These are phyloP conservation scores for Candida wancherniae DNA, from an alignment of 805 yeast species.

Conservation along the genomic window DNA sequence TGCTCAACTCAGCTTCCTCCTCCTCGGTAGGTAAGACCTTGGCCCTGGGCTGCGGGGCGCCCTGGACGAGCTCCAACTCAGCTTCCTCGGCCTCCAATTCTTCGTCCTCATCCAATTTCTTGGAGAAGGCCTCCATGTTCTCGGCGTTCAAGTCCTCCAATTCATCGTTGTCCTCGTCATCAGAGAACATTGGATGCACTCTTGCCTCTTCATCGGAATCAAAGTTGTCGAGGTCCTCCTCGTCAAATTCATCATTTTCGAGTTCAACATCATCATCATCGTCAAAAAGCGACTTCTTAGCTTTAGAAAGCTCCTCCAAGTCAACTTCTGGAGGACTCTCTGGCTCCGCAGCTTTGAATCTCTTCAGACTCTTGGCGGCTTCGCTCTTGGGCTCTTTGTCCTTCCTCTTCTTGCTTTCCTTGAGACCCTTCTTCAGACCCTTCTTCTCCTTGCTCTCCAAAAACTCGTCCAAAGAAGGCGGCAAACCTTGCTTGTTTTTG, in stretches of 20 bases:
- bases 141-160: slow-evolving; percentile 70
- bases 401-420: slow-evolving; percentile 22
- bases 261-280: slow-evolving; percentile 59
- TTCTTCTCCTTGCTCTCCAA: slow-evolving; percentile 37
- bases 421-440: slow-evolving; percentile 24
- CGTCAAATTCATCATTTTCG: slow-evolving; percentile 43
- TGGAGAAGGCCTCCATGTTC: slow-evolving; percentile 77
- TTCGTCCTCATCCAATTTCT: slow-evolving; percentile 58
- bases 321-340: slow-evolving; percentile 60
- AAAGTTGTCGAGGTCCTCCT: slow-evolving; percentile 17
- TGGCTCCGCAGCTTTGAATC: slow-evolving; percentile 15
- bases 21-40: slow-evolving; percentile 66
- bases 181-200: slow-evolving; percentile 75
- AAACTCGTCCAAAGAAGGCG: slow-evolving; percentile 85
- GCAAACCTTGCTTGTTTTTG: slow-evolving; percentile 87
- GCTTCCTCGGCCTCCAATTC: slow-evolving; percentile 43
- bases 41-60: slow-evolving; percentile 64
- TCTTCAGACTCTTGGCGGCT: slow-evolving; percentile 13
- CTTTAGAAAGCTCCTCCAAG: slow-evolving; percentile 57
- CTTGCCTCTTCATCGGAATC: slow-evolving; percentile 63
- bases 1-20: slow-evolving; percentile 52
- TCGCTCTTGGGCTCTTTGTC: slow-evolving; percentile 18
- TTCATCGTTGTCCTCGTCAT: slow-evolving; percentile 52
- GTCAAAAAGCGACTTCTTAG: slow-evolving; percentile 73
- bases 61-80: slow-evolving; percentile 50